Base-by-base conservation (phyloP, 2,329 filamentous ascomycete species). In the Davidsoniella neocaledoniae region DNA sequence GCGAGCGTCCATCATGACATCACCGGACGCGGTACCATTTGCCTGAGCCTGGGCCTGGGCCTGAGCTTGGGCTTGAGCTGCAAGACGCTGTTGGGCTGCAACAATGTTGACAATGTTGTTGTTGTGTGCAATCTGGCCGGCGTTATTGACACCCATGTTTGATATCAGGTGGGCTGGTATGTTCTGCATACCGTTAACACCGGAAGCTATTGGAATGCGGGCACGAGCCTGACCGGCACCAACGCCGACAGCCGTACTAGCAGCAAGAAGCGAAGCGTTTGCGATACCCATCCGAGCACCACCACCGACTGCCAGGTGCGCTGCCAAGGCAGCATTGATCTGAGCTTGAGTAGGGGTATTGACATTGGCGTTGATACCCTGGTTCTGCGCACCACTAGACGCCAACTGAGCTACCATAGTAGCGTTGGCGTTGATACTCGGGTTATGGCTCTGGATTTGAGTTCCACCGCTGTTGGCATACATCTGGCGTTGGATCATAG, bases 101-200 rank as follows among this genome's bases (percentile, higher is more conserved):
- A 72, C 68, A 33, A 72, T 66, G 5, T 41, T 42, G 8, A 43
- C 51, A 6, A 38, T 26, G 8, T 43, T 51, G 33, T 10, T 41
- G 57, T 82, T 79, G 67, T 86, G 73, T 55, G 82, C 82, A 21
- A 81, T 79, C 60, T 84, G 81, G 37, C 79, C 77, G 21, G 83
- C 70, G 43, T 74, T 74, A 53, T 76, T 77, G 67, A 83, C 73
- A 52, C 68, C 70, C 42, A 68, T 72, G 54, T 64, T 72, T 49
- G 66, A 70, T 54, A 62, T 63, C 63, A 73, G 69, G 59, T 69
- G 76, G n/a, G 65, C 63, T 41, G 66, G 64, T 7, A 70, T 63
- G 7, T 61, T 65, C 49, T 69, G 57, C 64, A 76, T 70, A 59
- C 72, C 62, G 59, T 71, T 70, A 57, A 70, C 61, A 56, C 73